Evolutionary conservation across 2,329 filamentous ascomycete species (phyloP).

Genomic region (Botrytis fabae): DNA sequence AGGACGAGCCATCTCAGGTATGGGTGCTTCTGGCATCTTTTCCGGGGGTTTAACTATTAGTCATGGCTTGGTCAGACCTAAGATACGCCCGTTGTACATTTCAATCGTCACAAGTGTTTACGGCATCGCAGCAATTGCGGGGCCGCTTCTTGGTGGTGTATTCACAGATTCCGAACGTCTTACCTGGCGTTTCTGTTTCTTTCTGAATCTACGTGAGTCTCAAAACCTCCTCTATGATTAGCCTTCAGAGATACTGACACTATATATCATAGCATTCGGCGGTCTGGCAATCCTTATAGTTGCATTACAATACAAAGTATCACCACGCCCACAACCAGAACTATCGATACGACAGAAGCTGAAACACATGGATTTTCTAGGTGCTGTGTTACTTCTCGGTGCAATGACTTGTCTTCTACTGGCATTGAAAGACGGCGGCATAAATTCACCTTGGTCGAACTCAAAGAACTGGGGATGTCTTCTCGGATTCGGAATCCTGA

Average conservation of each 20-base stretch:
- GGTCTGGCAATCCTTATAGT: not conserved
- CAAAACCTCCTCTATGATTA: too few relatives aligned
- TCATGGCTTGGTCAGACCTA: slow-evolving; percentile 22
- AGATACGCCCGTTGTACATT: slow-evolving; percentile 47
- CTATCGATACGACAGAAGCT: slow-evolving; percentile 42
- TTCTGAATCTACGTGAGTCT: not conserved
- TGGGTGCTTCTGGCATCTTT: slow-evolving; percentile 34
- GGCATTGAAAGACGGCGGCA: slow-evolving; percentile 44
- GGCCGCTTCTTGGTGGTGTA: slow-evolving; percentile 62
- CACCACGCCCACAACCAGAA: not conserved
- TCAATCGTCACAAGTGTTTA: slow-evolving; percentile 65
- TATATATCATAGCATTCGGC: not conserved
- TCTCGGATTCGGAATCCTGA: slow-evolving; percentile 34
- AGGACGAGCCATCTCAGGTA: slow-evolving; percentile 31
- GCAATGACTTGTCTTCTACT: slow-evolving; percentile 41
- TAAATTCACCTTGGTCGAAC: slow-evolving; percentile 45
- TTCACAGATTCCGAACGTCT: slow-evolving; percentile 55
- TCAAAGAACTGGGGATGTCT: slow-evolving; percentile 40
- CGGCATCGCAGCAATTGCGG: slow-evolving; percentile 62
- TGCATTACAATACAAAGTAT: not conserved
- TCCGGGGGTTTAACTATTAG: slow-evolving; percentile 39
- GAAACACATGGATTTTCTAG: slow-evolving; percentile 48
- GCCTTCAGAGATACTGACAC: not conserved
- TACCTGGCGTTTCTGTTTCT: slow-evolving; percentile 56
- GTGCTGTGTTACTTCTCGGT: slow-evolving; percentile 47